phyloP scores from a whole-genome alignment of 2,329 filamentous ascomycete genomes.

The Ceratocystis smalleyi region DNA sequence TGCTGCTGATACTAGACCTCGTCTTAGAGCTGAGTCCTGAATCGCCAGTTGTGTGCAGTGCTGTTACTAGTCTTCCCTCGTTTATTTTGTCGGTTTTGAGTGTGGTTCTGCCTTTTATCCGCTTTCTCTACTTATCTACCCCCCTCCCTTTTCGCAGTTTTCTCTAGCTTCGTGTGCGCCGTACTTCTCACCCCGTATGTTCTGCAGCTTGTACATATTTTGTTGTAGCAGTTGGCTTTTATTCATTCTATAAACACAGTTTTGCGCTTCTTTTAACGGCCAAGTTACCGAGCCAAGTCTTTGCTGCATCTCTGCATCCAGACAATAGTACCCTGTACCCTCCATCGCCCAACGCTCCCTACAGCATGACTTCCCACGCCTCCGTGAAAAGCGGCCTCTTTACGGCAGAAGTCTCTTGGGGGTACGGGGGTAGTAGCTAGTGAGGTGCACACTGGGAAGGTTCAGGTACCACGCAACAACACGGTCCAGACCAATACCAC shows the following conservation, averaged over 20 bases:
- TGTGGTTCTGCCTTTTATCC: background rate
- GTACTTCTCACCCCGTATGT: too few species aligned
- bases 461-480: conserved; percentile 55
- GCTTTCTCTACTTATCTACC: too few species aligned
- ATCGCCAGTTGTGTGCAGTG: too few species aligned
- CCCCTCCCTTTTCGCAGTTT: too few species aligned
- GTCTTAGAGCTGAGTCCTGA: background rate
- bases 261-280: background rate
- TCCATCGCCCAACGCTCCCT: background rate
- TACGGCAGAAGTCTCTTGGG: conserved; percentile 43
- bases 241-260: conserved; percentile 1
- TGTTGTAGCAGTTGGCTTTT: background rate
- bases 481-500: conserved; percentile 78
- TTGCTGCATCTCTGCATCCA: background rate
- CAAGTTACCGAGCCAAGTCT: background rate
- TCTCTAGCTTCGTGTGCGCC: too few species aligned
- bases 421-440: conserved; percentile 43
- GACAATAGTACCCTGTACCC: background rate
- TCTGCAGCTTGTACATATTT: background rate
- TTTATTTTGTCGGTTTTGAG: background rate
- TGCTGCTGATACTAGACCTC: too few species aligned
- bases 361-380: background rate
- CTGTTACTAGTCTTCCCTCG: too few species aligned
- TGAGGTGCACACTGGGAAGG: conserved; percentile 43
- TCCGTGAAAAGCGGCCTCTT: conserved; percentile 4